Evolutionary conservation across 2,329 filamentous ascomycete genomes (phyloP).

Genomic region (Penicillium sp.): DNA sequence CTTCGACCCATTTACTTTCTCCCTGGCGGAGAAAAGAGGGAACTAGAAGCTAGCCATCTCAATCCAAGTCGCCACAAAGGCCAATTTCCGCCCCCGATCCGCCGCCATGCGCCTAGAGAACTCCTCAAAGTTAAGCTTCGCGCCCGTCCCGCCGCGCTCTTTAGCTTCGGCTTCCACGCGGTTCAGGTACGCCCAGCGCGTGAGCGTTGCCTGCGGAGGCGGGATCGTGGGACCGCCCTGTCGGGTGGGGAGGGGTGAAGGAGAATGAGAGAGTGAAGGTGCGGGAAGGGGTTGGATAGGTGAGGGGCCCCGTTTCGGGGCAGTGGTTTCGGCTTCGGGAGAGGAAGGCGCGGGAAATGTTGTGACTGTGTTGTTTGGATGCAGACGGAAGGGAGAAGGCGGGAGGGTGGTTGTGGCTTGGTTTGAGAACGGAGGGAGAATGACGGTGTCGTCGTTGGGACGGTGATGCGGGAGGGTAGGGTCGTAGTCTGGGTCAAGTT

Average conservation of each 20-base stretch:
- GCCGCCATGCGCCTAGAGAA: constrained; percentile 76
- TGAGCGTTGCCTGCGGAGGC: constrained; percentile 42
- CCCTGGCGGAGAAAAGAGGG: neutral
- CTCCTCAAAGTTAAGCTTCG: constrained; percentile 76
- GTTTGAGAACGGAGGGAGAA: constrained; percentile 29
- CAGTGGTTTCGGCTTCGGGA: constrained; percentile 39
- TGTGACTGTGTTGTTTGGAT: constrained; percentile 38
- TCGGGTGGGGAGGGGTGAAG: constrained; percentile 17
- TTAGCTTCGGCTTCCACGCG: constrained; percentile 70
- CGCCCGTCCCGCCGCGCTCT: constrained; percentile 73
- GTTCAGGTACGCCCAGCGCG: constrained; percentile 59
- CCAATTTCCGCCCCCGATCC: constrained; percentile 70
- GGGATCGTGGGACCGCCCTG: constrained; percentile 22
- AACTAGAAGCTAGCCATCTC: constrained; percentile 69
- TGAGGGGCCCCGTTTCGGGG: constrained; percentile 40
- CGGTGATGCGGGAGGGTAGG: constrained; percentile 54
- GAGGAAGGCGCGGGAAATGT: constrained; percentile 38
- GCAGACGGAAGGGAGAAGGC: constrained; percentile 44
- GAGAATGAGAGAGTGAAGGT: constrained; percentile 15
- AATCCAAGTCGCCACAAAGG: constrained; percentile 89
- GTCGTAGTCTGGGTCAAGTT: constrained; percentile 34
- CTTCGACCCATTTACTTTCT: neutral
- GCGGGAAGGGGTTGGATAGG: constrained; percentile 40
- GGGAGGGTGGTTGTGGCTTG: constrained; percentile 27
- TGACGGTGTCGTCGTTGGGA: constrained; percentile 39